Base-by-base conservation (phyloP, 2,329 filamentous ascomycete species). In the Scedosporium boydii region DNA sequence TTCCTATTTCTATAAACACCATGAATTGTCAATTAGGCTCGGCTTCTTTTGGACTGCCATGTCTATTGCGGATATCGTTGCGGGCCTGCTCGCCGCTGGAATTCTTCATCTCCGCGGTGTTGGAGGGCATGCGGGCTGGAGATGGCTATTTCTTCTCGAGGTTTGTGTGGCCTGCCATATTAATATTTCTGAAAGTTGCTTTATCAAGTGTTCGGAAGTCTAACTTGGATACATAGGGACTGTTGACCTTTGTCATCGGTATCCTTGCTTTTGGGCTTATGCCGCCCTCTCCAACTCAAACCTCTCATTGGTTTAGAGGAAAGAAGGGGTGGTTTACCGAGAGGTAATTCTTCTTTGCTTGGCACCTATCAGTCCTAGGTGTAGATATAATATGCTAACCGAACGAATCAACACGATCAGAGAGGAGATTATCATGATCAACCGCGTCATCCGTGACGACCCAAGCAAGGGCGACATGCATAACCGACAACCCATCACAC, bases 361-460 rank as follows among this genome's bases (percentile, higher is more conserved):
- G 21, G 63, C 12, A n/a, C 16, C 7, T 34, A 34, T 34, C 6
- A 6, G 29, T 34, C 29, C 29, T 34, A 9, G 6, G 9, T 34
- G 9, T 34, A 7, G 29, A 34, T 34, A 34, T 34, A 9, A 34
- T 9, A 9, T 34, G 29, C 29, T 34, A 34, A 34, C 29, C 29
- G 29, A 34, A 34, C 29, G 3, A n/a, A 16, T 7, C 44, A 46
- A 21, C 9, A 6, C 44, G 2, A 46, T n/a, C 21, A 71, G 80
- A 16, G 84, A 87, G 65, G 81, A 86, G 63, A 75, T 75, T 23
- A 87, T 88, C 63, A 77, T 87, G 2, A 82, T 87, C 46, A 87
- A 87, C 66, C 76, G 86, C 1, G 71, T 79, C 7, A 67, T 80
- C 6, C 80, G 85, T 1, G 85, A 88, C 55, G 85, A 87, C 63